Evolutionary conservation across 768 basidiomycete species (phyloP).

Genomic region (Phylloporus arenicola): DNA sequence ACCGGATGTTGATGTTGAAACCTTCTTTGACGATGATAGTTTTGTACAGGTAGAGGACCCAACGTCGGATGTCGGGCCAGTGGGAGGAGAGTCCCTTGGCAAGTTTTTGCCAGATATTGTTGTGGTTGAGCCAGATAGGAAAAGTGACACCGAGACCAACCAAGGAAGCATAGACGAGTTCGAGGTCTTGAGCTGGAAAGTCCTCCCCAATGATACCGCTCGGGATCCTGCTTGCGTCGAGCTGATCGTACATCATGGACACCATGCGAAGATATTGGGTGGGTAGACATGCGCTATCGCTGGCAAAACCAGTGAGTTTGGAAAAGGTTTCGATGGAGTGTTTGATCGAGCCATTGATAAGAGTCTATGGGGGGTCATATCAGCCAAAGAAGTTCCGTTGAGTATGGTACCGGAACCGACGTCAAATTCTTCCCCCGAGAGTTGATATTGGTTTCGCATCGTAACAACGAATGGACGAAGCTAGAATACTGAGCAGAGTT

Average conservation of each 20-base stretch:
- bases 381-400: background rate
- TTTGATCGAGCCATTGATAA: slow-evolving; percentile 11
- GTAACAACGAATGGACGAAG: background rate
- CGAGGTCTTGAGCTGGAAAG: slow-evolving; percentile 4
- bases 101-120: slow-evolving; percentile 12
- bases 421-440: slow-evolving; percentile 17
- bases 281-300: slow-evolving; percentile 9
- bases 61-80: slow-evolving; percentile 25
- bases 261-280: slow-evolving; percentile 21
- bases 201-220: slow-evolving; percentile 3
- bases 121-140: slow-evolving; percentile 20
- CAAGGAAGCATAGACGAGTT: slow-evolving; percentile 12
- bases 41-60: slow-evolving; percentile 22
- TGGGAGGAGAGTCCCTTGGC: slow-evolving; percentile 9
- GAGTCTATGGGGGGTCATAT: slow-evolving; percentile 4
- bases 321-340: slow-evolving; percentile 11
- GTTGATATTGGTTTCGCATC: background rate
- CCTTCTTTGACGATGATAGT: slow-evolving; percentile 8
- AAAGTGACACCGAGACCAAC: slow-evolving; percentile 20
- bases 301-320: slow-evolving; percentile 12
- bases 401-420: slow-evolving; percentile 7
- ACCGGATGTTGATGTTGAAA: slow-evolving; percentile 8
- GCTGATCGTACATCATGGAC: slow-evolving; percentile 18
- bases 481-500: no score
- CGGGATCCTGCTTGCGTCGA: slow-evolving; percentile 18